phyloP scores from a whole-genome alignment of 2,329 filamentous ascomycete species.

The Colletotrichum destructivum region DNA sequence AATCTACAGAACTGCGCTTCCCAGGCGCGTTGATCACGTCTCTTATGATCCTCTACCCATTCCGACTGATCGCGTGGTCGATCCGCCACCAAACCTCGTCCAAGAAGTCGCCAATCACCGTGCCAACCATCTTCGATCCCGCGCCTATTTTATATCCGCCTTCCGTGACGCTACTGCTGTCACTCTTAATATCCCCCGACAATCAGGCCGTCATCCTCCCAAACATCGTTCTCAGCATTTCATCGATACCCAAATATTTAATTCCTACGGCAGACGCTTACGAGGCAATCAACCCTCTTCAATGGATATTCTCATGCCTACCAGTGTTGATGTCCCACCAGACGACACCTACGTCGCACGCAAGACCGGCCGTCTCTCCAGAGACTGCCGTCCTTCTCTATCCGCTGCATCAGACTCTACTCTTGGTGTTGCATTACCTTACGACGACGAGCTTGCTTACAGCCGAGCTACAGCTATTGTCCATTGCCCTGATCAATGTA shows the following conservation, averaged over 20 bases:
- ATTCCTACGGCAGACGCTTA: constrained; percentile 75
- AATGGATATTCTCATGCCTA: constrained; percentile 83
- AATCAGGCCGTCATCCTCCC: constrained; percentile 76
- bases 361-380: constrained; percentile 56
- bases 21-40: constrained; percentile 54
- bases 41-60: constrained; percentile 70
- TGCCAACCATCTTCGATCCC: constrained; percentile 89
- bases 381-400: constrained; percentile 79
- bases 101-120: constrained; percentile 59
- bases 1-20: constrained; percentile 60
- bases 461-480: constrained; percentile 90
- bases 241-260: constrained; percentile 80
- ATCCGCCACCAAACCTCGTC: constrained; percentile 57
- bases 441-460: constrained; percentile 91
- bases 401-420: constrained; percentile 85
- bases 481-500: constrained; percentile 85
- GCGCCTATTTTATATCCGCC: constrained; percentile 92
- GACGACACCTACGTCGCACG: neutral
- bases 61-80: constrained; percentile 69
- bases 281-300: constrained; percentile 75
- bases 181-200: constrained; percentile 78
- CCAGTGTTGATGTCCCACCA: constrained; percentile 65
- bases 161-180: constrained; percentile 81
- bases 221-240: constrained; percentile 86
- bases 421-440: constrained; percentile 81